These are phyloP conservation scores for Tylopilus subfusipes DNA, from an alignment of 768 basidiomycete genomes.

Conservation along the genomic window DNA sequence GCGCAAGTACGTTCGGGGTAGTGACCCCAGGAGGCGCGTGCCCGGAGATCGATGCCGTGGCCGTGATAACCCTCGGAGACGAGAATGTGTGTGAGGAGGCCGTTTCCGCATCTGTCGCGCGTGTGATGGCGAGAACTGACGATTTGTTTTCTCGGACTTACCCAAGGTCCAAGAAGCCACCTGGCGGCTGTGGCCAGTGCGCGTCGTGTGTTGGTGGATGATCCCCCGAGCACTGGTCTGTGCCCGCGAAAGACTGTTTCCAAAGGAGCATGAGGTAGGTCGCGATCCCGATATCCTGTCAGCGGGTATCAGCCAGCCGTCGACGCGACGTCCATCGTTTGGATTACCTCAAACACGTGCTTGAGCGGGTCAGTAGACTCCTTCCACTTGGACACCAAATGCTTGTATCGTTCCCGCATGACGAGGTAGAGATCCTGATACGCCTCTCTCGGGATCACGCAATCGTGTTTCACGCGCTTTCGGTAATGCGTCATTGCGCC, in stretches of 20 bases:
- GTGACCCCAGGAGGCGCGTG: constrained; percentile 77
- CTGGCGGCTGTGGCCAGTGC: constrained; percentile 74
- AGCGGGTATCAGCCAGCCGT: neutral
- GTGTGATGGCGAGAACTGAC: neutral
- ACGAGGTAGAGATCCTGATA: constrained; percentile 91
- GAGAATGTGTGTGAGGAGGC: constrained; percentile 86
- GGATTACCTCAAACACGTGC: constrained; percentile 81
- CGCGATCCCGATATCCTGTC: constrained; percentile 90
- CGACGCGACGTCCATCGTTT: neutral
- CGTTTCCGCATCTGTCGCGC: constrained; percentile 77
- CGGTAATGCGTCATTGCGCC: constrained; percentile 77
- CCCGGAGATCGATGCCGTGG: constrained; percentile 80
- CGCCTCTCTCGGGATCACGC: constrained; percentile 63
- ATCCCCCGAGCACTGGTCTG: neutral
- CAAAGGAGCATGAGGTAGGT: constrained; percentile 91
- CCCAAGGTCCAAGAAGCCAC: constrained; percentile 90
- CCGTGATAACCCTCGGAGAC: constrained; percentile 80
- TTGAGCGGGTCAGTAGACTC: constrained; percentile 85
- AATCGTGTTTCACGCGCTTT: constrained; percentile 85
- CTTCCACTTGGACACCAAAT: constrained; percentile 69
- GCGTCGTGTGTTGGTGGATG: constrained; percentile 1
- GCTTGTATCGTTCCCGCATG: constrained; percentile 82
- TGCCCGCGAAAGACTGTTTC: constrained; percentile 60
- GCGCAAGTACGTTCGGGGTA: constrained; percentile 65
- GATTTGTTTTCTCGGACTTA: constrained; percentile 31